phyloP scores from a whole-genome alignment of 2,329 filamentous ascomycete species.

The Penicillium aurantiogriseum region DNA sequence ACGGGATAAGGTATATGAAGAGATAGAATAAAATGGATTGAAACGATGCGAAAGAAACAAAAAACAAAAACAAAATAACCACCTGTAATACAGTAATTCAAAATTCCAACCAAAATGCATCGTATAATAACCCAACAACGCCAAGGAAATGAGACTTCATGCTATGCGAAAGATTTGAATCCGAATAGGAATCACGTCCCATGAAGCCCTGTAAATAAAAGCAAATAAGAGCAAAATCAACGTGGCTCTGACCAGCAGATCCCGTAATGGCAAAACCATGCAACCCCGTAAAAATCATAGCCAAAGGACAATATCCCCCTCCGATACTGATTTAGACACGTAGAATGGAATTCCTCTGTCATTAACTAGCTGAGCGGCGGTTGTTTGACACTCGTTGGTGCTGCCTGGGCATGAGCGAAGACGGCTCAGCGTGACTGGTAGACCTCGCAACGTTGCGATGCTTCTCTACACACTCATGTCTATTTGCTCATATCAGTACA shows the following conservation, averaged over 20 bases:
- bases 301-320: not conserved
- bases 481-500: not conserved
- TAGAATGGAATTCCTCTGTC: not conserved
- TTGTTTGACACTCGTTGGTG: not conserved
- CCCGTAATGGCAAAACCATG: not conserved
- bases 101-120: conserved; percentile 8
- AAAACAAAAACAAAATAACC: not conserved
- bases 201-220: not conserved
- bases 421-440: not conserved
- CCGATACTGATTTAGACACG: not conserved
- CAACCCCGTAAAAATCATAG: not conserved
- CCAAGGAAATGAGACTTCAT: not conserved
- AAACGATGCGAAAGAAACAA: not conserved
- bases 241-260: not conserved
- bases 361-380: not conserved
- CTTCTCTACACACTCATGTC: conserved; percentile 1
- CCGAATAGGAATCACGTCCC: not conserved
- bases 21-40: not conserved
- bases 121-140: conserved; percentile 2
- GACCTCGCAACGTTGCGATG: not conserved
- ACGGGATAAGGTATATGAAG: not conserved
- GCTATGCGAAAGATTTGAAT: not conserved
- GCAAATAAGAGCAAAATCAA: not conserved
- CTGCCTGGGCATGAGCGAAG: not conserved
- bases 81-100: not conserved